A percentile compares a stretch with the other conserved stretches of the same genome.
These are phyloP conservation scores for Neocatenulostroma microsporum DNA, from an alignment of 2,329 filamentous ascomycete species.

Conservation along the genomic window DNA sequence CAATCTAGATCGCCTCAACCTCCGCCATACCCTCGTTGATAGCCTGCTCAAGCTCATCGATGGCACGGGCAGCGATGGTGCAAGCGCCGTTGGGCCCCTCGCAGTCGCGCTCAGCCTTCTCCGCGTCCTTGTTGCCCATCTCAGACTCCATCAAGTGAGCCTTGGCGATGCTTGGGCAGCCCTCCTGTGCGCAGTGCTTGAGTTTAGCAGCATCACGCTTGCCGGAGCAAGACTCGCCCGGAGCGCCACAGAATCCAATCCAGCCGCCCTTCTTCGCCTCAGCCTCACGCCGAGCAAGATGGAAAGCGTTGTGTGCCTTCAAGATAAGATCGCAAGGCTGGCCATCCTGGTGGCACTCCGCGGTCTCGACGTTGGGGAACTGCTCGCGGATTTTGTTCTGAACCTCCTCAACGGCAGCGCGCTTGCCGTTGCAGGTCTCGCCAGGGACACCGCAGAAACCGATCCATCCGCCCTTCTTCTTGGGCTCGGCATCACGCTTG, in stretches of 20 bases:
- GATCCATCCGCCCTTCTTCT: neutral
- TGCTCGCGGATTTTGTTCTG: conserved; percentile 17
- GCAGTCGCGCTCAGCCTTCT: conserved; percentile 12
- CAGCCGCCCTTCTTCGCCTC: conserved; percentile 8
- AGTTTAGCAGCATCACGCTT: neutral
- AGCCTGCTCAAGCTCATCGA: conserved; percentile 9
- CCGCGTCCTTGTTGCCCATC: neutral
- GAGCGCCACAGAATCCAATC: conserved; percentile 1
- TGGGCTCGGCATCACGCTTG: conserved; percentile 20
- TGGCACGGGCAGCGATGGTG: conserved; percentile 11
- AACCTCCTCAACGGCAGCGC: conserved; percentile 27
- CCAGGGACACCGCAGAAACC: conserved; percentile 32
- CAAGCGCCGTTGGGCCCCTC: conserved; percentile 12
- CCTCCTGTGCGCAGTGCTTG: no score
- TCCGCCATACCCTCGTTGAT: conserved; percentile 6
- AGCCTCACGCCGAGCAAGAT: conserved; percentile 14
- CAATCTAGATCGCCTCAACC: no score
- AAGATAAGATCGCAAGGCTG: conserved; percentile 17
- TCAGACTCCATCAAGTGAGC: conserved; percentile 6
- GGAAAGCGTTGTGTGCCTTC: conserved; percentile 20
- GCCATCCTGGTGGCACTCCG: conserved; percentile 15
- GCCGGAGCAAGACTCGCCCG: neutral
- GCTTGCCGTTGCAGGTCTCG: conserved; percentile 27
- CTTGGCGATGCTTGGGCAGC: conserved; percentile 3
- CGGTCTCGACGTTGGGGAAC: conserved; percentile 13